phyloP scores from a whole-genome alignment of 176 grass and related monocot genomes.

The Areca catechu region DNA sequence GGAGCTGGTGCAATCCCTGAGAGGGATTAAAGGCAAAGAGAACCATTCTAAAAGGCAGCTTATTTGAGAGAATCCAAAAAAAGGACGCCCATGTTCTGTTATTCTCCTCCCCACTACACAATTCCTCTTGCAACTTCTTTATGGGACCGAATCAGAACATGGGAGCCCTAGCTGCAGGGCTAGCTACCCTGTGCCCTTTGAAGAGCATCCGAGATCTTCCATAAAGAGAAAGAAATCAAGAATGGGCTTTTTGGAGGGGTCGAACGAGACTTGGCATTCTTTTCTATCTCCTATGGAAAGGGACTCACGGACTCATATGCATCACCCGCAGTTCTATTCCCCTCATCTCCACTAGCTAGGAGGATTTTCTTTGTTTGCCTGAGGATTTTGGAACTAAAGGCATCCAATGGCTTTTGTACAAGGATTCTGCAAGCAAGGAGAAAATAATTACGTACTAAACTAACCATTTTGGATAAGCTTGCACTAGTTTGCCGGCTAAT shows the following conservation, averaged over 20 bases:
- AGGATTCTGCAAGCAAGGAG: not conserved
- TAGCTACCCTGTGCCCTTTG: not conserved
- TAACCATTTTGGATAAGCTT: too few species aligned
- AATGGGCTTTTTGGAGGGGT: slow-evolving; percentile 5
- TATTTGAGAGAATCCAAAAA: not conserved
- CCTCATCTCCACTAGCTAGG: not conserved
- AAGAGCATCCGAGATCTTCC: slow-evolving; percentile 12
- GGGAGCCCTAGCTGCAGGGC: not conserved
- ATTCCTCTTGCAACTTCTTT: slow-evolving; percentile 12
- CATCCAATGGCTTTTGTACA: slow-evolving; percentile 7
- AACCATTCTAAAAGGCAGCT: slow-evolving; percentile 1
- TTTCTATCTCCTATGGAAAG: slow-evolving; percentile 4
- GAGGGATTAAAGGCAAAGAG: slow-evolving; percentile 1
- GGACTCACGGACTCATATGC: not conserved
- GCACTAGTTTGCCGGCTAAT: too few species aligned
- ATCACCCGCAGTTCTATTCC: too few species aligned
- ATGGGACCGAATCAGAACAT: slow-evolving; percentile 8
- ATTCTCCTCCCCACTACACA: slow-evolving; percentile 15
- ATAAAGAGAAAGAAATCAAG: slow-evolving; percentile 14
- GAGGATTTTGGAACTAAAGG: not conserved
- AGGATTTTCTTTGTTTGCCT: not conserved
- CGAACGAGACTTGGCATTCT: not conserved
- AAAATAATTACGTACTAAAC: too few species aligned
- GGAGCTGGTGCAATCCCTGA: not conserved
- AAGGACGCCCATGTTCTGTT: slow-evolving; percentile 13